A percentile compares a stretch with the other conserved stretches of the same genome.
phyloP scores from a whole-genome alignment of 2,329 filamentous ascomycete genomes.

The Dothistroma pini region DNA sequence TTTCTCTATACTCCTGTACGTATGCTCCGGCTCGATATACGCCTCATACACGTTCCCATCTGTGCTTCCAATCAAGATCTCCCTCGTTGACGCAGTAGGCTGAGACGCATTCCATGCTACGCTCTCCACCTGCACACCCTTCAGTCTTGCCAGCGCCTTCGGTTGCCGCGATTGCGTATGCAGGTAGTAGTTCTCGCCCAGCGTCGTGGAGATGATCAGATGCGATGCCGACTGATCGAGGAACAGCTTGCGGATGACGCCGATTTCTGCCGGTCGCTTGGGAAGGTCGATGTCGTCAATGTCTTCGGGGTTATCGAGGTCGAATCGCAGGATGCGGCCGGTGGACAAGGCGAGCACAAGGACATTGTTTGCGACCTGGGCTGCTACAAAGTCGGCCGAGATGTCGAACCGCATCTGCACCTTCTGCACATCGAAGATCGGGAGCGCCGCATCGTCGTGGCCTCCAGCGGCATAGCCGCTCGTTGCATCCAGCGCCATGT shows the following conservation, averaged over 20 bases:
- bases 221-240: constrained; percentile 96
- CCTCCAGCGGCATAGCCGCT: constrained; percentile 29
- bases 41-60: constrained; percentile 95
- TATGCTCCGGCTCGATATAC: constrained; percentile 92
- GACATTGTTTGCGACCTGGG: constrained; percentile 96
- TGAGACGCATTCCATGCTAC: constrained; percentile 93
- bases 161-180: constrained; percentile 91
- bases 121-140: constrained; percentile 81
- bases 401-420: constrained; percentile 94
- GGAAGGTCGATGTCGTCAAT: constrained; percentile 98
- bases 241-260: constrained; percentile 92
- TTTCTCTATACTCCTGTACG: constrained; percentile 92
- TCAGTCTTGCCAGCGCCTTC: constrained; percentile 73
- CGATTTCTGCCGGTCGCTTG: constrained; percentile 85
- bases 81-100: constrained; percentile 87
- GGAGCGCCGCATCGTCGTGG: constrained; percentile 56
- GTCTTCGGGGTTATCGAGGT: constrained; percentile 87
- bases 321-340: constrained; percentile 87
- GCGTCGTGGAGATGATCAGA: constrained; percentile 82
- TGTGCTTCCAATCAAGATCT: constrained; percentile 87
- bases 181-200: constrained; percentile 96
- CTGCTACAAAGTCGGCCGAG: constrained; percentile 91
- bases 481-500: constrained; percentile 25
- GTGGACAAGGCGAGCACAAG: constrained; percentile 88
- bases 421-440: constrained; percentile 91